Conservation (phyloP, 2,329 filamentous ascomycete genomes). For the Ploettnerulaceae sp. region DNA sequence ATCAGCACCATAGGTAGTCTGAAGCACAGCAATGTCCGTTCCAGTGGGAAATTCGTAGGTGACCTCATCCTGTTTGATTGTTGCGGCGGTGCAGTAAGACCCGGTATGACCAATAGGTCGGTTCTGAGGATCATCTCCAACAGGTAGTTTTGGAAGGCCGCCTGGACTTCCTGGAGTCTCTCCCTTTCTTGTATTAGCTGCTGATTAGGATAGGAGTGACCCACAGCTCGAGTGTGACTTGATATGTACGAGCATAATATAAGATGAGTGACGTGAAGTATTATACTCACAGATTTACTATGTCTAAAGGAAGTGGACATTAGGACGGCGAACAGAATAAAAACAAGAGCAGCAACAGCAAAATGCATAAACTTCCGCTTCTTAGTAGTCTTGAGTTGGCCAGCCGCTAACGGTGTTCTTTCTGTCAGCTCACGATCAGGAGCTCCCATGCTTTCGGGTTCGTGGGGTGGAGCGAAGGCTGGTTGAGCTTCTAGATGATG, state of each 20-base stretch:
- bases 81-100: conserved; percentile 25
- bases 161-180: too few relatives aligned
- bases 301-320: conserved; percentile 10
- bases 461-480: conserved; percentile 15
- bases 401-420: conserved; percentile 21
- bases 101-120: conserved; percentile 16
- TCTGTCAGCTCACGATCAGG: conserved; percentile 21
- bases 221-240: not conserved
- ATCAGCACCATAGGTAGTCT: conserved; percentile 20
- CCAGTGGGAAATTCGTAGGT: conserved; percentile 23
- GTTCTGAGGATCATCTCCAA: not conserved
- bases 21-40: conserved; percentile 22
- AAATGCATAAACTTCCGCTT: conserved; percentile 12
- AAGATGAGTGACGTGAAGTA: too few relatives aligned
- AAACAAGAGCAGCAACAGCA: conserved; percentile 21
- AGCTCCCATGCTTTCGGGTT: conserved; percentile 31
- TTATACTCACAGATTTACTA: conserved; percentile 14
- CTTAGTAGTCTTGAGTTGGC: not conserved
- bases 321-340: conserved; percentile 14
- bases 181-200: too few relatives aligned
- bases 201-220: not conserved
- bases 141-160: not conserved
- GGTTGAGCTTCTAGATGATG: conserved; percentile 25
- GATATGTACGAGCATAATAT: not conserved
- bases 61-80: conserved; percentile 13